Evolutionary conservation across 225 moss, liverwort and hornwort genomes (phyloP).

Genomic region (Asterella californica): DNA sequence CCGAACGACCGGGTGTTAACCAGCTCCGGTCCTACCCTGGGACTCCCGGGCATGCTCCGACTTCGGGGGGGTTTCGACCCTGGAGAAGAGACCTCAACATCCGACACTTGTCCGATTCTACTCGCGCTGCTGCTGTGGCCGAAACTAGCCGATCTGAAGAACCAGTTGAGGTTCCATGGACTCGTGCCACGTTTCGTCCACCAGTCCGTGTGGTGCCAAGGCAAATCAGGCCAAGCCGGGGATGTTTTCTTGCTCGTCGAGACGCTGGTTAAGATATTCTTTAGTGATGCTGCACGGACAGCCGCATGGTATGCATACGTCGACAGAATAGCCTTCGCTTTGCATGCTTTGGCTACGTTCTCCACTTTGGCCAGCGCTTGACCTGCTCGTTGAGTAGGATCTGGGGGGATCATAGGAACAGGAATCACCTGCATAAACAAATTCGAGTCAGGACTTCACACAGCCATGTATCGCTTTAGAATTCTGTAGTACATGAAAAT

Average conservation of each 20-base stretch:
- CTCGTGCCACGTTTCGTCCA: constrained; percentile 10
- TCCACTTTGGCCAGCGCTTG: constrained; percentile 25
- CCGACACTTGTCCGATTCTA: too few relatives aligned
- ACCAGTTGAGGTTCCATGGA: neutral
- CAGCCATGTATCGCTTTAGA: too few relatives aligned
- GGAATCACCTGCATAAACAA: constrained; percentile 16
- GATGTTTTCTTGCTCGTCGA: neutral
- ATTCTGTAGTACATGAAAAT: too few relatives aligned
- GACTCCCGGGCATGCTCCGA: too few relatives aligned
- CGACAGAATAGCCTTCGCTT: constrained; percentile 20
- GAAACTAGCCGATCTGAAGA: neutral
- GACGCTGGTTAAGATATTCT: neutral
- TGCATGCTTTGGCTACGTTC: constrained; percentile 25
- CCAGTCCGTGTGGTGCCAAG: constrained; percentile 17
- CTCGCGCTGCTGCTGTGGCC: too few relatives aligned
- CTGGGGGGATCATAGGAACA: constrained; percentile 32
- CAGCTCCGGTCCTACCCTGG: too few relatives aligned
- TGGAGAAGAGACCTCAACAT: neutral
- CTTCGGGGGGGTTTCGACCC: neutral
- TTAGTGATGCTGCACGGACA: constrained; percentile 18
- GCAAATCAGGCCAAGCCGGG: constrained; percentile 23
- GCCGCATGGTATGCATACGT: constrained; percentile 27
- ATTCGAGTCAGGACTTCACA: too few relatives aligned
- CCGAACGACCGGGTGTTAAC: neutral
- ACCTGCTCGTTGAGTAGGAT: constrained; percentile 13